Evolutionary conservation across 495 filamentous ascomycete species (phyloP).

Genomic region (Chaetomidium leptoderma): DNA sequence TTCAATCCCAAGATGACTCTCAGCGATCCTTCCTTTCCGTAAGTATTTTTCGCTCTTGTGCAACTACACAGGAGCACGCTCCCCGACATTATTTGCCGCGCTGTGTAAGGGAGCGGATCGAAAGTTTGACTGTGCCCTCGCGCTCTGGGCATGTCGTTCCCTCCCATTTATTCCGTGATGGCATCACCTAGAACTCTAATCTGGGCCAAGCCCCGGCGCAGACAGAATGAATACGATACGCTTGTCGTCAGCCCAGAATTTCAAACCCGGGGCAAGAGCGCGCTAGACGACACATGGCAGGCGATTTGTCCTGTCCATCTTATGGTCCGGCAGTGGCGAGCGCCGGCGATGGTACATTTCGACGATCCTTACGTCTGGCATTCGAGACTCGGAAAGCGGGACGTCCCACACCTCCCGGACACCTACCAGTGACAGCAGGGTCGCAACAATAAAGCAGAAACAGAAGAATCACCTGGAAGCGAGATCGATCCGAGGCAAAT

Average conservation of each 20-base stretch:
- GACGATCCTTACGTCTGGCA: neutral
- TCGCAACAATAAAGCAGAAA: neutral
- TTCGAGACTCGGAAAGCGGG: neutral
- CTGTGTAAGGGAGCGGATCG: too few species aligned
- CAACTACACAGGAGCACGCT: too few species aligned
- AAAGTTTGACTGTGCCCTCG: too few species aligned
- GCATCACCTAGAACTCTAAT: neutral
- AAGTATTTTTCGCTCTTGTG: too few species aligned
- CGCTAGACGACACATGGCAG: neutral
- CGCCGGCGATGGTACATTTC: neutral
- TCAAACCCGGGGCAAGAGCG: slow-evolving; percentile 5
- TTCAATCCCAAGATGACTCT: too few species aligned
- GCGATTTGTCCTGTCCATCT: neutral
- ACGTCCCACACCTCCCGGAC: neutral
- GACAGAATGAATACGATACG: slow-evolving; percentile 6
- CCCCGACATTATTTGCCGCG: too few species aligned
- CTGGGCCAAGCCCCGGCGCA: neutral
- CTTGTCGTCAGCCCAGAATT: slow-evolving; percentile 17
- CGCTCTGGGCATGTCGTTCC: too few species aligned
- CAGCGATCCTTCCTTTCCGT: too few species aligned
- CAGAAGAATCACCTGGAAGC: neutral
- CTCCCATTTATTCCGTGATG: neutral
- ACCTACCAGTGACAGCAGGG: neutral
- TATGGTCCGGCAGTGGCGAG: neutral
- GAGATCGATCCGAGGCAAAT: neutral